These are phyloP conservation scores for Penicillium sp. DNA, from an alignment of 2,329 filamentous ascomycete species.

Conservation along the genomic window DNA sequence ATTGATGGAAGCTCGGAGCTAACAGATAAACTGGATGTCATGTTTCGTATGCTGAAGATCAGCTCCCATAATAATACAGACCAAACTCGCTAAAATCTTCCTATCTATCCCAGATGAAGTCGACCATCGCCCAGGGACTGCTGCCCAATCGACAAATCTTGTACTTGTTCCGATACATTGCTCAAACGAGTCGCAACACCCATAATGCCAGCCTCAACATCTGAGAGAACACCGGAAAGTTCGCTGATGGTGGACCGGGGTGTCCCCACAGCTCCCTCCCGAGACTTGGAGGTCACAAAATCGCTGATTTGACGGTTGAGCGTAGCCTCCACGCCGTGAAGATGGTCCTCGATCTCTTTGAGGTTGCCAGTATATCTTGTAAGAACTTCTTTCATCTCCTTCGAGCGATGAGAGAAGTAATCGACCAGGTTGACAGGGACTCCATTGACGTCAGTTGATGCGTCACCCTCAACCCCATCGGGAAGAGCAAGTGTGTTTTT, in stretches of 20 bases:
- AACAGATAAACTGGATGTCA: conserved; percentile 3
- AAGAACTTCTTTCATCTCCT: conserved; percentile 60
- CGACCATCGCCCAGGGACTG: conserved; percentile 29
- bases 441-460: conserved; percentile 46
- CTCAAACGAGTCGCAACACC: conserved; percentile 62
- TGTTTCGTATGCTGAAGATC: conserved; percentile 10
- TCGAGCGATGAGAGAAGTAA: conserved; percentile 62
- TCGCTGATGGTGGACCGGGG: conserved; percentile 45
- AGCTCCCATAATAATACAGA: conserved; percentile 22
- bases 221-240: conserved; percentile 59
- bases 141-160: conserved; percentile 53
- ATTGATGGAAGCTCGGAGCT: neutral
- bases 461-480: conserved; percentile 44
- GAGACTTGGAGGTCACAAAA: conserved; percentile 45
- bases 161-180: conserved; percentile 58
- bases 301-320: conserved; percentile 61
- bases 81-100: conserved; percentile 6
- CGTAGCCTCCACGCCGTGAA: conserved; percentile 61
- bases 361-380: conserved; percentile 58
- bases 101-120: conserved; percentile 19
- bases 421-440: conserved; percentile 60
- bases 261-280: conserved; percentile 44
- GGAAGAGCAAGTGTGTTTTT: conserved; percentile 49
- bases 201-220: conserved; percentile 65
- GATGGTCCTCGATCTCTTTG: conserved; percentile 63